These are phyloP conservation scores for Trichoderma sp. DNA, from an alignment of 2,329 filamentous ascomycete species.

Conservation along the genomic window DNA sequence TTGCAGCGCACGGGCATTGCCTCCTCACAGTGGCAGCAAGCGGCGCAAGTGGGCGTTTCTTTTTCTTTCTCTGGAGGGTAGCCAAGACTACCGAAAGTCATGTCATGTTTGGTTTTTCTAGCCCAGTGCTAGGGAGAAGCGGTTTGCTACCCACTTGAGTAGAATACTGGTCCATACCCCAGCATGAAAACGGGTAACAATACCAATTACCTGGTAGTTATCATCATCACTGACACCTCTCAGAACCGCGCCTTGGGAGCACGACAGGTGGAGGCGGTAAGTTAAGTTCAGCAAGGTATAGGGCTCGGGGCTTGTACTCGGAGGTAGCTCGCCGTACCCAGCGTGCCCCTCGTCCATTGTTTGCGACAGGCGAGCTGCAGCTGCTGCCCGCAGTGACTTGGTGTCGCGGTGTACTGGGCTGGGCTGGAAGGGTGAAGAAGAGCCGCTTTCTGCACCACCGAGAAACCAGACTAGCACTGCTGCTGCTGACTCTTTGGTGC, in stretches of 20 bases:
- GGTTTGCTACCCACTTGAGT: background rate
- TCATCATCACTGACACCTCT: background rate
- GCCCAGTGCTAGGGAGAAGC: background rate
- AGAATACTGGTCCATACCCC: background rate
- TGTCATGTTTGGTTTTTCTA: background rate
- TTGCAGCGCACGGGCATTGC: background rate
- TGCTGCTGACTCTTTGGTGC: constrained; percentile 4
- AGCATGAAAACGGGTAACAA: background rate
- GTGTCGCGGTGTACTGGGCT: background rate
- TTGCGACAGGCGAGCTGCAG: constrained; percentile 22
- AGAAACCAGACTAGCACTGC: constrained; percentile 11
- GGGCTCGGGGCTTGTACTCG: background rate
- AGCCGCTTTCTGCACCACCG: background rate
- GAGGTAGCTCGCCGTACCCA: background rate
- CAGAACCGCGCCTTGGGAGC: background rate
- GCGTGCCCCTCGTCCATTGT: background rate
- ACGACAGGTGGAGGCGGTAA: background rate
- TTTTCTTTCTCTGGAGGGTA: background rate
- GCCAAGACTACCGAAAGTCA: background rate
- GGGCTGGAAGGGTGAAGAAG: background rate
- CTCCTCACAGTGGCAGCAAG: background rate
- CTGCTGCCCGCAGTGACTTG: background rate
- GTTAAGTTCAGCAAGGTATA: background rate
- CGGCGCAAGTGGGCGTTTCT: background rate
- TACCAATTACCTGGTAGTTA: background rate